A percentile compares a stretch with the other conserved stretches of the same genome.
Evolutionary conservation across 169 alveolate species (phyloP).

Genomic region (Sarcocystis neurona): DNA sequence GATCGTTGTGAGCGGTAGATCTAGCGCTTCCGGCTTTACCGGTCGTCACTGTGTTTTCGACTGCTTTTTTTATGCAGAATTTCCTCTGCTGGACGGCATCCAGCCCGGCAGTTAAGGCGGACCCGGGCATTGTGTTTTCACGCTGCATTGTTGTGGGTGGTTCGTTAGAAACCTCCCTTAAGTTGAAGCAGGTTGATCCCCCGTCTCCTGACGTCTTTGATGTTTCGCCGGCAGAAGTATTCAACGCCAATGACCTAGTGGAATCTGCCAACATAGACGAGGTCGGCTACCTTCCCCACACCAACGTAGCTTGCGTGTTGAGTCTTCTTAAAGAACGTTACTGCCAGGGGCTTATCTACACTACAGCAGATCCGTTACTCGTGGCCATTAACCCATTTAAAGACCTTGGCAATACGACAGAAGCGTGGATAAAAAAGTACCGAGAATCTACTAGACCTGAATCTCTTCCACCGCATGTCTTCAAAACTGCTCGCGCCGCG

Average conservation of each 20-base stretch:
- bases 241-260: conserved; percentile 66
- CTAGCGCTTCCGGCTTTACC: no score
- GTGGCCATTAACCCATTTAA: conserved; percentile 89
- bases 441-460: conserved; percentile 75
- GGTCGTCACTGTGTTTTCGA: no score
- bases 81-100: conserved; percentile 50
- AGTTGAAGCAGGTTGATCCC: conserved; percentile 48
- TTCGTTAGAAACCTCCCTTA: not conserved
- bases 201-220: conserved; percentile 22
- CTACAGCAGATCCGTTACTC: conserved; percentile 90
- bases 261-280: conserved; percentile 85
- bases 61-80: conserved; percentile 4
- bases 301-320: conserved; percentile 86
- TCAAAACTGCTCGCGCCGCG: conserved; percentile 75
- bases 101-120: conserved; percentile 50
- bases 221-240: conserved; percentile 17
- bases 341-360: conserved; percentile 62
- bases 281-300: conserved; percentile 86
- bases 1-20: no score
- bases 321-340: conserved; percentile 74
- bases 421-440: conserved; percentile 78
- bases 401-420: conserved; percentile 85
- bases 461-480: conserved; percentile 81
- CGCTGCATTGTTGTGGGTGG: conserved; percentile 48
- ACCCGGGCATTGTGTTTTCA: conserved; percentile 39